Evolutionary conservation across 805 yeast species (phyloP), one percentile per base, ranked within the genome.

Genomic region (Cyberlindnera suaveolens): DNA sequence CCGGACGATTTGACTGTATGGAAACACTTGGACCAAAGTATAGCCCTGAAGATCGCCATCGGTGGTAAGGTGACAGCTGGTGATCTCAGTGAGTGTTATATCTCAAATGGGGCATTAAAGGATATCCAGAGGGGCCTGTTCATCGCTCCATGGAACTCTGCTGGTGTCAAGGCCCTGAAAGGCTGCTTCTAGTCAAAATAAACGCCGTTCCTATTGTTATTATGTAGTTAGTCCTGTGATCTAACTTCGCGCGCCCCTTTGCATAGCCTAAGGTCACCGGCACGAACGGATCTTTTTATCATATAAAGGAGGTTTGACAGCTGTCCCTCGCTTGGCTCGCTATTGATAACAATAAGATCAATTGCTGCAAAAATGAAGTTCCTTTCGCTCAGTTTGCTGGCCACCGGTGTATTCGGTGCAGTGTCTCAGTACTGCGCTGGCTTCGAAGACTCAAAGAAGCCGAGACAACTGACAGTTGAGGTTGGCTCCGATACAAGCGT

Each of bases 1-100:
- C 97, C 97, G 1, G 71, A 74, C 32, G 85, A 82, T 51, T 68
- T 70, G 44, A 64, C 66, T 14, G 72, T 85, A 5, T 91, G 98
- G 98, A 68, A 66, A 27, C 65, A 74, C n/a, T 61, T 90, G 32
- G 75, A 77, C 56, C 59, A 64, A 20, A 67, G 65, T 40, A 72
- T 80, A 57, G 80, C 89, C 0, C 62, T 82, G 35, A 68, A 75
- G 39, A 70, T 86, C 9, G 82, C 88, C 3, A 57, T 71, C 10
- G 77, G 70, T 36, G 68, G 75, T 8, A 71, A 70, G 44, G 68
- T 78, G 16, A 71, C 75, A 1, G 71, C 86, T 1, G 50, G 45
- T 6, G 75, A 71, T 31, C 63, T 86, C 46, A 68, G 86, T 41
- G 63, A 67, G 3, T 74, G 80, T 0, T 80, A 76, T 46, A 55